These are phyloP conservation scores for Ampelomyces quisqualis DNA, from an alignment of 2,329 filamentous ascomycete species.

Conservation along the genomic window DNA sequence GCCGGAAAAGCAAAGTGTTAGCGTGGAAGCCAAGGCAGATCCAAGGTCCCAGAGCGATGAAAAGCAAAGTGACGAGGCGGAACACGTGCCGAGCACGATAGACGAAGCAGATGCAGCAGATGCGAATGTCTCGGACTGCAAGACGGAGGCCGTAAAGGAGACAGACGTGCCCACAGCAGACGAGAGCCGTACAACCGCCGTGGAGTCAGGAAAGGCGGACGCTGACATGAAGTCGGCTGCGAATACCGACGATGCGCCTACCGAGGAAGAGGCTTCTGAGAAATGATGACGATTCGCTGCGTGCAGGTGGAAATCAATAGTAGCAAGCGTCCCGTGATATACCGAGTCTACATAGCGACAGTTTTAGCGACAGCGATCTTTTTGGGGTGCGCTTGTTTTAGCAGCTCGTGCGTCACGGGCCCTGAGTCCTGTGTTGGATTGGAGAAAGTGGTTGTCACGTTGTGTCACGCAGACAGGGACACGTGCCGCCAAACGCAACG, in stretches of 20 bases:
- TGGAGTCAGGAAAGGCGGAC: conserved; percentile 9
- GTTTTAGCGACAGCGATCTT: conserved; percentile 1
- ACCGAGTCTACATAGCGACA: too few species aligned
- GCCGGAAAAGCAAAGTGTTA: conserved; percentile 23
- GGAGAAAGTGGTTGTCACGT: conserved; percentile 16
- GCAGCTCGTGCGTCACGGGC: too few species aligned
- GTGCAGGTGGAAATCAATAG: not conserved
- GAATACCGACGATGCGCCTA: not conserved
- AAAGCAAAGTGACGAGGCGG: conserved; percentile 8
- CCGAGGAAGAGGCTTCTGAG: conserved; percentile 9
- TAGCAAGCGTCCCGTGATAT: conserved; percentile 2
- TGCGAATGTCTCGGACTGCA: conserved; percentile 2
- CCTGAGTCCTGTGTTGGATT: too few species aligned
- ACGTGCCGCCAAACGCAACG: too few species aligned
- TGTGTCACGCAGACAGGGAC: conserved; percentile 6
- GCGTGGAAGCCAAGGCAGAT: conserved; percentile 14
- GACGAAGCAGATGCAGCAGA: conserved; percentile 15
- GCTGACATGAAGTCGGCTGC: not conserved
- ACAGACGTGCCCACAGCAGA: conserved; percentile 5
- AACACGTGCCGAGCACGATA: conserved; percentile 4
- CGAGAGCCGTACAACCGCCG: not conserved
- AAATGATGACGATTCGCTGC: conserved; percentile 1
- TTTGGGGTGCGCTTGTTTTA: conserved; percentile 3
- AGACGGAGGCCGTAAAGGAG: conserved; percentile 6
- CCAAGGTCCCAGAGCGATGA: conserved; percentile 11